These are phyloP conservation scores for Penicillium taxi DNA, from an alignment of 495 filamentous ascomycete species.

Conservation along the genomic window DNA sequence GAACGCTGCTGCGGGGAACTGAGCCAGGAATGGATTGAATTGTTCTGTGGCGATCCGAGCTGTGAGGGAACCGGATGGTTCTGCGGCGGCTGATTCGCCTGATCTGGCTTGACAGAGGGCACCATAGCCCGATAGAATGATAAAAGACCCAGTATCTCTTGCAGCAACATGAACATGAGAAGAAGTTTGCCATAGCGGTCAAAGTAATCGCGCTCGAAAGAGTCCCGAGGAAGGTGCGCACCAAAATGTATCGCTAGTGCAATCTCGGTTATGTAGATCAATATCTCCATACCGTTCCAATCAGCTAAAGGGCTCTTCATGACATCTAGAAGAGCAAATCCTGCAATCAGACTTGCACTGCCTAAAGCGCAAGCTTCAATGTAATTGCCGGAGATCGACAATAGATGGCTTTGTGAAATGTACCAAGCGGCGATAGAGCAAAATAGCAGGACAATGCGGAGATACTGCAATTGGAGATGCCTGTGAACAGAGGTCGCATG, in stretches of 20 bases:
- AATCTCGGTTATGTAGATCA: slow-evolving; percentile 37
- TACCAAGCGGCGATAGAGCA: slow-evolving; percentile 28
- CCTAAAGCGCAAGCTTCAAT: slow-evolving; percentile 36
- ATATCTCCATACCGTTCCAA: slow-evolving; percentile 39
- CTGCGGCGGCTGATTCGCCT: too few relatives aligned
- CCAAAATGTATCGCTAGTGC: slow-evolving; percentile 33
- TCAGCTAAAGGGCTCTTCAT: slow-evolving; percentile 30
- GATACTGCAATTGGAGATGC: slow-evolving; percentile 20
- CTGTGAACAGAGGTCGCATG: slow-evolving; percentile 9
- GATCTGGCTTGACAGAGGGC: slow-evolving; percentile 1
- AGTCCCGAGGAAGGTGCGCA: slow-evolving; percentile 27
- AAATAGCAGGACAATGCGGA: slow-evolving; percentile 28
- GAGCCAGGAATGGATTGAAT: slow-evolving; percentile 2
- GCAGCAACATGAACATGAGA: slow-evolving; percentile 34
- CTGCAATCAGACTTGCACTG: slow-evolving; percentile 34
- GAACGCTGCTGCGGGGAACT: too few relatives aligned
- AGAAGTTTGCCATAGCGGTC: slow-evolving; percentile 38
- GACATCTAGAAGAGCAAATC: slow-evolving; percentile 32
- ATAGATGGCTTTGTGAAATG: slow-evolving; percentile 25
- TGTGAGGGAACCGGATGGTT: slow-evolving; percentile 3
- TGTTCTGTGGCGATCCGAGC: neutral
- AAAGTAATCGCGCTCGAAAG: slow-evolving; percentile 31
- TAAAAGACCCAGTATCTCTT: slow-evolving; percentile 28
- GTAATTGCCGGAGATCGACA: slow-evolving; percentile 32
- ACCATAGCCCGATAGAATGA: slow-evolving; percentile 16